Evolutionary conservation across 352 stramenopile species (phyloP).

Genomic region (Lagenidium sp.): DNA sequence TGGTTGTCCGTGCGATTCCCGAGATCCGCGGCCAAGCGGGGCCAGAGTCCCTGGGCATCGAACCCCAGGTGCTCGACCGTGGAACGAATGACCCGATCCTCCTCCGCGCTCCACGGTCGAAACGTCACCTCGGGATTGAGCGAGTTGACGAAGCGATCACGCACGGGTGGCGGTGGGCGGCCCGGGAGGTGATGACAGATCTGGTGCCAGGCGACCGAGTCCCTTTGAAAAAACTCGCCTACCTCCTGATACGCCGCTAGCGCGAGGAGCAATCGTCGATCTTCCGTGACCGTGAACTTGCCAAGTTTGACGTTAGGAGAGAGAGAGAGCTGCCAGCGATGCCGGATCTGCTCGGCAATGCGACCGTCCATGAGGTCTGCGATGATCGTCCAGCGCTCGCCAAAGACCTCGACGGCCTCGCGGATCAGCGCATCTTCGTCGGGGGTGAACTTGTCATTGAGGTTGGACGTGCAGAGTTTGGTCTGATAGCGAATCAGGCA

Average conservation of each 20-base stretch:
- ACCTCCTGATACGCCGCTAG: conserved; percentile 41
- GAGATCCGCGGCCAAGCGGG: conserved; percentile 10
- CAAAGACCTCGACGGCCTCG: conserved; percentile 38
- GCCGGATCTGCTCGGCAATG: conserved; percentile 63
- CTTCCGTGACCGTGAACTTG: conserved; percentile 68
- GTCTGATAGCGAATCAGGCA: conserved; percentile 22
- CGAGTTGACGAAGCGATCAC: conserved; percentile 60
- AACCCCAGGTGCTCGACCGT: conserved; percentile 15
- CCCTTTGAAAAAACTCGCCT: conserved; percentile 30
- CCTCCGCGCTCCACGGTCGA: conserved; percentile 37
- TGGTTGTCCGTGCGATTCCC: conserved; percentile 19
- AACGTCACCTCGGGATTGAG: conserved; percentile 61
- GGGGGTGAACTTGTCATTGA: conserved; percentile 18
- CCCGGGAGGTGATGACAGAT: conserved; percentile 54
- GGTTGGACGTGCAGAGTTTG: conserved; percentile 12
- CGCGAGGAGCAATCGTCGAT: conserved; percentile 51
- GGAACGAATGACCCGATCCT: conserved; percentile 33
- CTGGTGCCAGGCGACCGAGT: conserved; percentile 46
- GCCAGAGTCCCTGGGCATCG: conserved; percentile 11
- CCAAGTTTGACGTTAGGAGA: conserved; percentile 49
- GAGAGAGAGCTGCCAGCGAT: conserved; percentile 63
- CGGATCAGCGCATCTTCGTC: conserved; percentile 18
- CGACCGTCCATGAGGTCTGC: conserved; percentile 65
- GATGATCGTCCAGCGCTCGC: conserved; percentile 76
- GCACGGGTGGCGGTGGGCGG: conserved; percentile 35